Base-by-base conservation (phyloP, 2,329 filamentous ascomycete species). In the Cercospora sp. region DNA sequence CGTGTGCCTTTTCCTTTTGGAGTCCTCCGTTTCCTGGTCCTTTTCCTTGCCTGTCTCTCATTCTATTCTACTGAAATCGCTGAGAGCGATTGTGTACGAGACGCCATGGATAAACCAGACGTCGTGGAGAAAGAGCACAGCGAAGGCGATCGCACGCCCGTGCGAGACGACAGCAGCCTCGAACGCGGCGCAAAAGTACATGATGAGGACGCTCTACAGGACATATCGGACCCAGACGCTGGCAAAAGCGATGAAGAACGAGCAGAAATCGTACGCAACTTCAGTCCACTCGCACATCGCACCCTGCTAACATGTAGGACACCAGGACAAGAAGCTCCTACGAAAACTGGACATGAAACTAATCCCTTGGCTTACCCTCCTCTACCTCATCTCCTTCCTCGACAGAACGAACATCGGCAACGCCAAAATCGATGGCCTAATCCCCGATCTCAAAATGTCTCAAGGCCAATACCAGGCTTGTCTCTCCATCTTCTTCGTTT, bases 401-500 rank as follows among this genome's bases (percentile, higher is more conserved):
- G 81, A 83, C 66, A 75, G 90, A 13, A 93, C 92, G 28, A 94
- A 95, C 74, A 91, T 94, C 67, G 91, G 91, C 60, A 95, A 84
- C 80, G 92, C 86, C 7, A 87, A 87, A 75, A 81, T 88, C 42
- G 85, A 83, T 26, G 85, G 85, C 23, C 77, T 88, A 3, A 77
- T 83, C 64, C 73, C 82, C 9, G 87, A 90, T 66, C 80, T 94
- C 6, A 72, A 85, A 33, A 87, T 94, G 83, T 84, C 84, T 0
- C 57, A 60, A 58, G 83, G 85, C 2, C 79, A 83, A 5, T 96
- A 93, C 81, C 94, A 94, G 77, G 83, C 86, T 23, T 87, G 89
- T 0, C 83, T 96, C 7, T 92, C 91, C 36, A 90, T 96, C 73
- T 96, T 96, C 82, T 96, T 96, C 81, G 84, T 96, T 60, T 93